Conservation (phyloP, 73 alveolate species). For the Tetrahymena malaccensis region DNA sequence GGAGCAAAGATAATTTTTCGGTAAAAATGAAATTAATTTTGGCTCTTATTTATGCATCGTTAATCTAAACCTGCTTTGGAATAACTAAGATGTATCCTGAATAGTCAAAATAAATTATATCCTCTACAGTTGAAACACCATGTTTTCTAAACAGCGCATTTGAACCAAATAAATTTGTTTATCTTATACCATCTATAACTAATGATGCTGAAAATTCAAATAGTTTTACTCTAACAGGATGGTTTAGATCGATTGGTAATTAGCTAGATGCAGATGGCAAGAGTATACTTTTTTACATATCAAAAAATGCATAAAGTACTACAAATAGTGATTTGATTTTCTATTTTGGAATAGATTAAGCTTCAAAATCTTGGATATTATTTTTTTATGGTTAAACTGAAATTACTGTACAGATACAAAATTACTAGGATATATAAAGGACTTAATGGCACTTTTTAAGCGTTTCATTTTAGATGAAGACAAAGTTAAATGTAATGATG, state of each 20-base stretch:
- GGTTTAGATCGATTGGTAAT: not conserved
- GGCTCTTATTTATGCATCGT: not conserved
- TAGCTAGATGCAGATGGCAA: not conserved
- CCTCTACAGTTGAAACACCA: not conserved
- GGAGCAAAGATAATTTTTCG: too few species aligned
- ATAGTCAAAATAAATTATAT: not conserved
- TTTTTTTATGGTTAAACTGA: too few species aligned
- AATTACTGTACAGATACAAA: too few species aligned
- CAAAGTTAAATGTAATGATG: not conserved
- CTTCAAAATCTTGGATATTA: too few species aligned
- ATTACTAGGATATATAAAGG: not conserved
- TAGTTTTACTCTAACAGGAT: not conserved
- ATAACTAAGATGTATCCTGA: not conserved
- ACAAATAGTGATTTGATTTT: not conserved
- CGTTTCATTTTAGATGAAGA: not conserved
- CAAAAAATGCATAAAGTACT: not conserved
- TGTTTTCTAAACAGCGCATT: not conserved
- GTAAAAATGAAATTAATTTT: not conserved
- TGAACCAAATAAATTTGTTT: not conserved
- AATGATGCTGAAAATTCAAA: not conserved
- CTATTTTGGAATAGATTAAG: not conserved
- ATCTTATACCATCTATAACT: not conserved
- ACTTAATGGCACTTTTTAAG: not conserved
- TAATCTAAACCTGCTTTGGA: not conserved
- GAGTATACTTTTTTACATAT: not conserved